phyloP scores from a whole-genome alignment of 768 basidiomycete species.

The Tulasnella sp. region DNA sequence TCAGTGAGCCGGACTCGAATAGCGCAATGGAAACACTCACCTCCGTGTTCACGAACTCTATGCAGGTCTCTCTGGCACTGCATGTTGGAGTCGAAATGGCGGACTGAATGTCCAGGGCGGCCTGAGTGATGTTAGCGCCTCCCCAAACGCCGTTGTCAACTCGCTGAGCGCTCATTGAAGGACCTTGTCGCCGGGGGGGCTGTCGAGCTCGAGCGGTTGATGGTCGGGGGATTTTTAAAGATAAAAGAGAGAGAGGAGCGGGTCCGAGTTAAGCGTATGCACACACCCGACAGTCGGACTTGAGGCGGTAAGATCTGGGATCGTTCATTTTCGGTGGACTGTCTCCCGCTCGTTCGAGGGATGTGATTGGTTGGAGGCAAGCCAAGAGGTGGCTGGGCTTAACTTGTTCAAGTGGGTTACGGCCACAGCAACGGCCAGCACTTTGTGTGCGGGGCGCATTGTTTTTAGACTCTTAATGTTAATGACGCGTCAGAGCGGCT shows the following conservation, averaged over 20 bases:
- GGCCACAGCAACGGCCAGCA: not conserved
- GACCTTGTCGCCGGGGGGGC: not conserved
- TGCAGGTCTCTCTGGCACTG: not conserved
- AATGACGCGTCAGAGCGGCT: slow-evolving; percentile 5
- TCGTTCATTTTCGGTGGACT: not conserved
- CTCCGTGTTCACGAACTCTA: not conserved
- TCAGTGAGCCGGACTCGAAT: not conserved
- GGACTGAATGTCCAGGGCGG: not conserved
- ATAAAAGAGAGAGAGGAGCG: not conserved
- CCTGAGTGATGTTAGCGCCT: not conserved
- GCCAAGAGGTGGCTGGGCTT: not conserved
- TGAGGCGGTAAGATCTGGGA: not conserved
- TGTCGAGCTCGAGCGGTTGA: not conserved
- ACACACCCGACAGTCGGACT: not conserved
- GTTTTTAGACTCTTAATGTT: not conserved
- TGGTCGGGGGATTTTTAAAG: not conserved
- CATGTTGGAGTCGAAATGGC: slow-evolving; percentile 16
- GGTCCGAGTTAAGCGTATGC: not conserved
- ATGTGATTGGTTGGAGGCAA: not conserved
- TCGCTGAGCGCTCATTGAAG: slow-evolving; percentile 8
- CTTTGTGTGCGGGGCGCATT: not conserved
- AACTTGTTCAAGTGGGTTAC: not conserved
- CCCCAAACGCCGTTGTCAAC: slow-evolving; percentile 13
- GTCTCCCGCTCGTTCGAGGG: not conserved
- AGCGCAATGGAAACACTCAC: not conserved